Base-by-base conservation (phyloP, 2,329 filamentous ascomycete species). In the Apiospora kogelbergensis region DNA sequence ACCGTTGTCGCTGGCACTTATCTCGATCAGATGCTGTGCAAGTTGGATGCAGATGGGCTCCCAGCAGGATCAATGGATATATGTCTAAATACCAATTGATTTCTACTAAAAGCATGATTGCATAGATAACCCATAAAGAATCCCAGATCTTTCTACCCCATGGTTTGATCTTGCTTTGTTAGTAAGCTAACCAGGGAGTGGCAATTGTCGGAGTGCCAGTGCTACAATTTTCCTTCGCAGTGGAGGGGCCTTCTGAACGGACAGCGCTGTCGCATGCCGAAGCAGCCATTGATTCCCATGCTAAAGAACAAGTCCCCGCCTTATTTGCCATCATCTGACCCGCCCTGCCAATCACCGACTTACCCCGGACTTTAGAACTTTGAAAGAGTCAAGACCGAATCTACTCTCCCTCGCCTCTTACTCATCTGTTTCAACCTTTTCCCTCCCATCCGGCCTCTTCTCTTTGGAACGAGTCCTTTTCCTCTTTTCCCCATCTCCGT, bases 391-490 rank as follows among this genome's bases (percentile, higher is more conserved):
- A 33, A 33, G 33, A 33, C 33, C 53, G 4, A 60, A 60, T 60
- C 53, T 33, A 57, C 33, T 53, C 40, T 10, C 6, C 44, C n/a
- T 44, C 30, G 30, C 46, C 33, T 63, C 48, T 45, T 57, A 57
- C 44, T 53, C 45, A 53, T 67, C 53, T 40, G 17, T 40, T 63
- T 30, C 63, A 41, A 68, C 63, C 60, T 67, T 7, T 40, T 64
- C 22, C 57, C 22, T 68, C 45, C 24, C 65, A 17, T 41, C 69
- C 65, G 66, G 66, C 70, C 69, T 67, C 68, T 37, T 10, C 30
- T 20, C 30, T 33, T 37, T 10, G 37, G 37, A n/a, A n/a, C 3
- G 3, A 57, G 11, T 13, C 30, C 20, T 37, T n/a, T n/a, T 33
- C 33, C 53, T 30, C 53, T 60, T 20, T 13, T 22, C 53, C 22